These are phyloP conservation scores for Entophlyctis luteolus DNA, from an alignment of 192 early-diverging fungal species.

Conservation along the genomic window DNA sequence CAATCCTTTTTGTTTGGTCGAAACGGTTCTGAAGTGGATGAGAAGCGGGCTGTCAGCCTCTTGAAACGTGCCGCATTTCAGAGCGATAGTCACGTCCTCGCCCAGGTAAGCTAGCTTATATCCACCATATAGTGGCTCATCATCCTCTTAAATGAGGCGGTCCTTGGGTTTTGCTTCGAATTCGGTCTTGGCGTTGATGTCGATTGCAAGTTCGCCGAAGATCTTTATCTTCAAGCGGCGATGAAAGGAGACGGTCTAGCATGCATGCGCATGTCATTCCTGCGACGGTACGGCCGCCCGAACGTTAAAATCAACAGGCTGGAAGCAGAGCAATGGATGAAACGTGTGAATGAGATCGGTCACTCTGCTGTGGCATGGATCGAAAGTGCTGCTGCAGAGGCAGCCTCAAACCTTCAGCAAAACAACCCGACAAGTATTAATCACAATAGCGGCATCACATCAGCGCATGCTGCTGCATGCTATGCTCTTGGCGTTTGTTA, in stretches of 20 bases:
- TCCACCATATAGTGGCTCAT: not conserved
- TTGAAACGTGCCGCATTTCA: slow-evolving; percentile 47
- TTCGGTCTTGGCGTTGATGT: slow-evolving; percentile 70
- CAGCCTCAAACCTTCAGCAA: not conserved
- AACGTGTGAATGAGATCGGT: slow-evolving; percentile 56
- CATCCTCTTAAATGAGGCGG: slow-evolving; percentile 38
- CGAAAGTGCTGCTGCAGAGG: slow-evolving; percentile 48
- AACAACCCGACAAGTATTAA: slow-evolving; percentile 40
- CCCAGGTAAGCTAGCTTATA: slow-evolving; percentile 20
- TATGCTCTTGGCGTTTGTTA: slow-evolving; percentile 78
- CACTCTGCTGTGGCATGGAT: slow-evolving; percentile 62
- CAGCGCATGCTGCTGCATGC: slow-evolving; percentile 44
- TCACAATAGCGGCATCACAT: not conserved
- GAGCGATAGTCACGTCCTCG: slow-evolving; percentile 22
- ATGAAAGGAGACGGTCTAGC: slow-evolving; percentile 61
- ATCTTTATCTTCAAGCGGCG: slow-evolving; percentile 64
- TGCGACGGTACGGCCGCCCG: slow-evolving; percentile 77
- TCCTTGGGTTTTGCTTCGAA: slow-evolving; percentile 78
- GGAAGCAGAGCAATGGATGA: slow-evolving; percentile 76
- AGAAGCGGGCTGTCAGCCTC: slow-evolving; percentile 33
- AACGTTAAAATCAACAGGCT: slow-evolving; percentile 70
- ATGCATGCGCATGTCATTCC: slow-evolving; percentile 65
- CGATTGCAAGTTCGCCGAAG: slow-evolving; percentile 63
- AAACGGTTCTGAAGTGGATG: not conserved
- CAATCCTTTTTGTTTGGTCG: not conserved